These are phyloP conservation scores for Podospora pseudocomata DNA, from an alignment of 495 filamentous ascomycete species.

Conservation along the genomic window DNA sequence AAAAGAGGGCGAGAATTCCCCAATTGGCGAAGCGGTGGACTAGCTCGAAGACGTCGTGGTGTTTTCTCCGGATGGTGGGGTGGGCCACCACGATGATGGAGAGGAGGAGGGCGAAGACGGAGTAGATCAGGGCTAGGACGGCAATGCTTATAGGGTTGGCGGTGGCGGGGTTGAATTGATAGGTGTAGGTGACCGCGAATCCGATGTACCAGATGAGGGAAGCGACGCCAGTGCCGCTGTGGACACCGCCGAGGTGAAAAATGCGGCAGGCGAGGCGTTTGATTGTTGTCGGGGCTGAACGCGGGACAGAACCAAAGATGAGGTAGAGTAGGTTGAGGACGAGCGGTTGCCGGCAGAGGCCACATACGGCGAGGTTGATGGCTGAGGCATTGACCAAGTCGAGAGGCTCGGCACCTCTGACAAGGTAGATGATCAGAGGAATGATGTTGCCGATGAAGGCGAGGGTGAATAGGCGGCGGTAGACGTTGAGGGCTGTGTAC, in stretches of 20 bases:
- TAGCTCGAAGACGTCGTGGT: constrained; percentile 62
- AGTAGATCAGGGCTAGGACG: constrained; percentile 33
- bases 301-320: constrained; percentile 53
- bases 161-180: constrained; percentile 31
- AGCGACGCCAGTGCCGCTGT: constrained; percentile 67
- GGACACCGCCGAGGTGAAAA: constrained; percentile 74
- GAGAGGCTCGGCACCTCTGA: constrained; percentile 21
- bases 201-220: constrained; percentile 66
- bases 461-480: constrained; percentile 33
- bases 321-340: constrained; percentile 68
- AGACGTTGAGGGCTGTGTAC: constrained; percentile 32
- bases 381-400: constrained; percentile 40
- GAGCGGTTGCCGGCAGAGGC: constrained; percentile 66
- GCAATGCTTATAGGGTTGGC: background rate
- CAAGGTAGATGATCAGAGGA: constrained; percentile 30
- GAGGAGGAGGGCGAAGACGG: constrained; percentile 39
- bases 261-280: constrained; percentile 64
- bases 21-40: constrained; percentile 65
- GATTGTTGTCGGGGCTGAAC: constrained; percentile 59
- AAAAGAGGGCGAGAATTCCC: constrained; percentile 58
- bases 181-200: constrained; percentile 46
- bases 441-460: constrained; percentile 33
- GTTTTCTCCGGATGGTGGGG: constrained; percentile 49
- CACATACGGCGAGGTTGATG: constrained; percentile 45
- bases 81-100: constrained; percentile 45